phyloP scores from a whole-genome alignment of 306 rosid species.

The Malus fusca region DNA sequence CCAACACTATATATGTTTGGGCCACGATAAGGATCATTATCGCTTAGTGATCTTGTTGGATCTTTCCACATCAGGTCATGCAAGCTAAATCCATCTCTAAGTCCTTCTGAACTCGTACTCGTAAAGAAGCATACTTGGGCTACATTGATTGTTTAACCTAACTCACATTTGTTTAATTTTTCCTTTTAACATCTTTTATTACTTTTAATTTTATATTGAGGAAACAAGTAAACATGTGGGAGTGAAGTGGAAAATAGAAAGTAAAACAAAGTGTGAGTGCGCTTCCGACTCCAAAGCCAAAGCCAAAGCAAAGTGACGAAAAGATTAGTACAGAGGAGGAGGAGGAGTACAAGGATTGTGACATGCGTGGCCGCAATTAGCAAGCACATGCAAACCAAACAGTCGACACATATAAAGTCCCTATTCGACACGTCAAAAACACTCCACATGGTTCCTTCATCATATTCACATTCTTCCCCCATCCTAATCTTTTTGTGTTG shows the following conservation, averaged over 20 bases:
- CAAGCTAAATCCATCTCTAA: too few species aligned
- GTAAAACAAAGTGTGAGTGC: neutral
- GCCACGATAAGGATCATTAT: too few species aligned
- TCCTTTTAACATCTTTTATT: neutral
- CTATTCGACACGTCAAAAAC: slow-evolving; percentile 9
- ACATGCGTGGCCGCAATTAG: neutral
- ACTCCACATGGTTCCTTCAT: neutral
- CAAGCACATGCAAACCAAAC: neutral
- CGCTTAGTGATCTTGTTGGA: too few species aligned
- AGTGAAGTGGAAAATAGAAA: neutral
- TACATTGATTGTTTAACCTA: too few species aligned
- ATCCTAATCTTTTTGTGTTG: neutral
- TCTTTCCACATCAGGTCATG: too few species aligned
- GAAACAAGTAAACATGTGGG: neutral
- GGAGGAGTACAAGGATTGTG: neutral
- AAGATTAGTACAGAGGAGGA: neutral
- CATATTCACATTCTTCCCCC: neutral
- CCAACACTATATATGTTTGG: too few species aligned
- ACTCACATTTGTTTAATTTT: too few species aligned
- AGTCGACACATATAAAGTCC: slow-evolving; percentile 1
- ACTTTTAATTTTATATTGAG: neutral
- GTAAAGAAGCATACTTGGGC: too few species aligned
- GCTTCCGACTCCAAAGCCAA: neutral
- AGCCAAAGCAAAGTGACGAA: neutral
- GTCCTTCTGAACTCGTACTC: too few species aligned